These are phyloP conservation scores for Phialemoniopsis sp. DNA, from an alignment of 2,329 filamentous ascomycete genomes.

Conservation along the genomic window DNA sequence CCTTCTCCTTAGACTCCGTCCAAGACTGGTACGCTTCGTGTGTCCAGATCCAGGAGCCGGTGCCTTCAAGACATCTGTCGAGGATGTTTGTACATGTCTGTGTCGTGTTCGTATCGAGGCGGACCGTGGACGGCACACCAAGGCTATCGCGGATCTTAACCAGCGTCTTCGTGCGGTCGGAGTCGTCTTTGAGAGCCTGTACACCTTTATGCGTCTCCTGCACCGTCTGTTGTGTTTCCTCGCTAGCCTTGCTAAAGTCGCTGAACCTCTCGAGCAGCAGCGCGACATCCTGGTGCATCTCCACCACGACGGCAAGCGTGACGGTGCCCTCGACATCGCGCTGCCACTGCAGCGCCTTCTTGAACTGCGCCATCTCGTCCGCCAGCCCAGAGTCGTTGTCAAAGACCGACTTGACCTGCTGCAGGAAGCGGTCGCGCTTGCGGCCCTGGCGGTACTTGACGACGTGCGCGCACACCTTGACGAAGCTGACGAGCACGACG, in stretches of 20 bases:
- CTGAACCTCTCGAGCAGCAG: conserved; percentile 4
- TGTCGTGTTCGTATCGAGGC: conserved; percentile 14
- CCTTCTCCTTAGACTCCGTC: conserved; percentile 1
- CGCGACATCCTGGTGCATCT: no score
- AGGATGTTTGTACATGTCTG: conserved; percentile 13
- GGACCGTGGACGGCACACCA: conserved; percentile 9
- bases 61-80: conserved; percentile 6
- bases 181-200: conserved; percentile 10
- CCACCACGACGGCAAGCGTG: conserved; percentile 3
- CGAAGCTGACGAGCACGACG: conserved; percentile 16
- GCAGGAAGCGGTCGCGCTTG: conserved; percentile 11
- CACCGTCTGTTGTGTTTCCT: conserved; percentile 11
- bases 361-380: conserved; percentile 14
- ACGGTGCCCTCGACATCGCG: conserved; percentile 16
- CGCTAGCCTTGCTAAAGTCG: conserved; percentile 8
- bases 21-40: not conserved
- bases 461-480: conserved; percentile 19
- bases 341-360: conserved; percentile 11
- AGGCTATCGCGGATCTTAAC: conserved; percentile 9
- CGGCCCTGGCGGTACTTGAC: conserved; percentile 19
- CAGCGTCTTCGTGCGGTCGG: conserved; percentile 12
- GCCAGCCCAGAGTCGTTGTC: conserved; percentile 15
- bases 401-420: conserved; percentile 13
- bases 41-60: not conserved
- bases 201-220: conserved; percentile 1